phyloP scores from a whole-genome alignment of 1,284 basidiomycete genomes.

The Hypsizygus ulmarius region DNA sequence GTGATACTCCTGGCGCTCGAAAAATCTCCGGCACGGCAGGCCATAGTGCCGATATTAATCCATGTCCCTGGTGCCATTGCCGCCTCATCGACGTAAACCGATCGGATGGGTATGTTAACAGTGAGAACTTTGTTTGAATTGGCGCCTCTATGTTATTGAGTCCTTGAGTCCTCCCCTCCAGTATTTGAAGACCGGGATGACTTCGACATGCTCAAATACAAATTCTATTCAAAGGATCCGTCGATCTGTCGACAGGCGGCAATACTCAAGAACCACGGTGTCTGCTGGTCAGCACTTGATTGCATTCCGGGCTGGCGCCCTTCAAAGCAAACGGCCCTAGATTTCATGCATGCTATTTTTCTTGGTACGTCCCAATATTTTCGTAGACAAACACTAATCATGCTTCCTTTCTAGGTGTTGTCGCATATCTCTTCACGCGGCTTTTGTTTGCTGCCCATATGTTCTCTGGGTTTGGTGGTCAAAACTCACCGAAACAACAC shows the following conservation, averaged over 20 bases:
- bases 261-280: conserved; percentile 10
- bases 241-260: not conserved
- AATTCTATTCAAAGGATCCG: conserved; percentile 2
- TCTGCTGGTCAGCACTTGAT: conserved; percentile 12
- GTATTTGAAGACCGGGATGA: too few relatives aligned
- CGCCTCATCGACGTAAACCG: too few relatives aligned
- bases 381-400: not conserved
- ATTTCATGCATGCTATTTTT: conserved; percentile 15
- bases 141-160: too few relatives aligned
- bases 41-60: too few relatives aligned
- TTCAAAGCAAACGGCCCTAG: conserved; percentile 9
- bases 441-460: conserved; percentile 1
- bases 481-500: not conserved
- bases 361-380: not conserved
- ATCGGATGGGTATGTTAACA: too few relatives aligned
- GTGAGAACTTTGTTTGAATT: too few relatives aligned
- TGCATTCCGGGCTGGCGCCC: conserved; percentile 12
- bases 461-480: conserved; percentile 4
- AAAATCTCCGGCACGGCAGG: too few relatives aligned
- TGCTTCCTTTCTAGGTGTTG: not conserved
- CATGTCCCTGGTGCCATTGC: too few relatives aligned
- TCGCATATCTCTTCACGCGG: not conserved
- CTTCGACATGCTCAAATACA: conserved; percentile 5
- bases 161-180: too few relatives aligned
- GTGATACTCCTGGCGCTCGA: too few relatives aligned